These are phyloP conservation scores for Stemphylium beticola DNA, from an alignment of 2,329 filamentous ascomycete species.

Conservation along the genomic window DNA sequence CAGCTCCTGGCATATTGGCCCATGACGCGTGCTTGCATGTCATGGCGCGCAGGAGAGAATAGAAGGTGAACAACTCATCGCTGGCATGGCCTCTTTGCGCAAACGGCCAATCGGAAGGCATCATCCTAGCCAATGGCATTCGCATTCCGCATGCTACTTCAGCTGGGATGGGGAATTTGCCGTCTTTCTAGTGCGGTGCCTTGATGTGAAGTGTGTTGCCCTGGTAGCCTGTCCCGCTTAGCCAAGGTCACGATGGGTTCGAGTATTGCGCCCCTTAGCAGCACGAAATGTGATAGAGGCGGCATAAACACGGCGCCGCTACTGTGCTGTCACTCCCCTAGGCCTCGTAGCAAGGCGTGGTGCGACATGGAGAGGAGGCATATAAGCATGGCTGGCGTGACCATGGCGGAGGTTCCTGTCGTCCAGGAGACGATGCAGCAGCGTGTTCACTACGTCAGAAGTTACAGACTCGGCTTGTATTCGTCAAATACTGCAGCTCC, in stretches of 20 bases:
- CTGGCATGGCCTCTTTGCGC: conserved; percentile 24
- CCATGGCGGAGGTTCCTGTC: conserved; percentile 11
- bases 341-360: conserved; percentile 16
- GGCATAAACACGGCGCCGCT: conserved; percentile 23
- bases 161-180: conserved; percentile 14
- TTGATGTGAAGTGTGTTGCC: conserved; percentile 29
- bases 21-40: conserved; percentile 35
- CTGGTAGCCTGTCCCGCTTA: conserved; percentile 9
- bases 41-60: conserved; percentile 22
- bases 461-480: neutral
- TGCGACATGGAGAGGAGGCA: conserved; percentile 34
- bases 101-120: conserved; percentile 27
- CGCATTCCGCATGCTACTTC: conserved; percentile 12
- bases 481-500: conserved; percentile 1
- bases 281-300: conserved; percentile 26
- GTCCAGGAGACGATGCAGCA: neutral
- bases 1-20: conserved; percentile 6
- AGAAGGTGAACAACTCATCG: conserved; percentile 43
- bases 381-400: conserved; percentile 35
- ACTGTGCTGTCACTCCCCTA: conserved; percentile 27
- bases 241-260: conserved; percentile 25
- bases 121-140: conserved; percentile 10
- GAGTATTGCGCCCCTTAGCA: conserved; percentile 21
- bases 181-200: conserved; percentile 18
- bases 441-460: neutral